These are phyloP conservation scores for Cryphonectria parasitica DNA, from an alignment of 2,329 filamentous ascomycete species.

Conservation along the genomic window DNA sequence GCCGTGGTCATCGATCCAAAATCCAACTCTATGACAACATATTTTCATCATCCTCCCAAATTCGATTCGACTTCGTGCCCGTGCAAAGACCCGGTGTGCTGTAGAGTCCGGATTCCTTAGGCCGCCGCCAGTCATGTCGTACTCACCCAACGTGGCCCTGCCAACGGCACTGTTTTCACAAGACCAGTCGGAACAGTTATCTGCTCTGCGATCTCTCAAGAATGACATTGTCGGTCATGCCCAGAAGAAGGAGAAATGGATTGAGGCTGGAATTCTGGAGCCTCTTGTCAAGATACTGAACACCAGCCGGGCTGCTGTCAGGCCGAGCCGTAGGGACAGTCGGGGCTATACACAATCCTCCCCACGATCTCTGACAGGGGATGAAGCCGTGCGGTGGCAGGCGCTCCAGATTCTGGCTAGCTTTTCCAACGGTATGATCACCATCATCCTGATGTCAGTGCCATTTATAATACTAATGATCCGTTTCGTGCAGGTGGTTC, in stretches of 20 bases:
- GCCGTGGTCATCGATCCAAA: background rate
- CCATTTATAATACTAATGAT: conserved; percentile 13
- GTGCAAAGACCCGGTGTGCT: background rate
- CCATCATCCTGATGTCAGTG: background rate
- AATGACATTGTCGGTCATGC: conserved; percentile 89
- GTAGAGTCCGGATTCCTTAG: too few relatives aligned
- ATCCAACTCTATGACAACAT: background rate
- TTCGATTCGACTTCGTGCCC: background rate
- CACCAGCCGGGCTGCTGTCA: conserved; percentile 39
- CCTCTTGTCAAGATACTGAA: conserved; percentile 55
- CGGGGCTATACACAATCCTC: conserved; percentile 37
- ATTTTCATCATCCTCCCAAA: background rate
- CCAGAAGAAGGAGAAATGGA: conserved; percentile 80
- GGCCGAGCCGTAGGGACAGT: conserved; percentile 46
- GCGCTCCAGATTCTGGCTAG: conserved; percentile 84
- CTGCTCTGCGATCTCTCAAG: conserved; percentile 74
- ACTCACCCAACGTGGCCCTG: conserved; percentile 55
- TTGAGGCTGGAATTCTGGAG: conserved; percentile 70
- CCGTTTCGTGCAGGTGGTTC: conserved; percentile 66
- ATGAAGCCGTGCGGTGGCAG: conserved; percentile 73
- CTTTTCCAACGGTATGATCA: conserved; percentile 74
- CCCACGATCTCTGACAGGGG: conserved; percentile 53
- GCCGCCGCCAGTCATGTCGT: conserved; percentile 53
- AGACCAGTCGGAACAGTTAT: conserved; percentile 54
- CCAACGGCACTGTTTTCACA: conserved; percentile 60